These are phyloP conservation scores for Monilinia laxa DNA, from an alignment of 2,329 filamentous ascomycete genomes.

Conservation along the genomic window DNA sequence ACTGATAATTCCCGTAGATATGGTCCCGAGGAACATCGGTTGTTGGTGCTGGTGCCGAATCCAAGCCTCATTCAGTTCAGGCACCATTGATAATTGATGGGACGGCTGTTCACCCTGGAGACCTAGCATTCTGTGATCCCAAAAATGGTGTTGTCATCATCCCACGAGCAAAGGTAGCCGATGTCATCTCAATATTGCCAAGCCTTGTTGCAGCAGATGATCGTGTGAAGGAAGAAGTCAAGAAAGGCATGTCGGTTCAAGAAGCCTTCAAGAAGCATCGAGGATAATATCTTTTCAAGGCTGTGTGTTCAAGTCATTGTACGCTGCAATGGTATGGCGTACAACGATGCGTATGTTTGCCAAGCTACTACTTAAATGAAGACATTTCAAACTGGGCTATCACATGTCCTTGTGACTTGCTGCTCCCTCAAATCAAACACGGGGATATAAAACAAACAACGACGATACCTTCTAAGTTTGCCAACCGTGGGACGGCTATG, in stretches of 20 bases:
- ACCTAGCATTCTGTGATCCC: constrained; percentile 69
- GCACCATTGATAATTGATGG: constrained; percentile 48
- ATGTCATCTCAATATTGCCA: constrained; percentile 56
- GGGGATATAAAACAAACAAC: neutral
- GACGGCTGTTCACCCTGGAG: constrained; percentile 52
- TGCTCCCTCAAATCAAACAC: neutral
- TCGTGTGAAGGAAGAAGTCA: constrained; percentile 64
- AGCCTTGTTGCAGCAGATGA: constrained; percentile 50
- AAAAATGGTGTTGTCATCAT: constrained; percentile 70
- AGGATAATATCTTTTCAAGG: constrained; percentile 19
- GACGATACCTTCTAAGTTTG: neutral
- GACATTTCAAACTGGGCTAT: neutral
- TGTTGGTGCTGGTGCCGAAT: constrained; percentile 56
- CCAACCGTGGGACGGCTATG: neutral
- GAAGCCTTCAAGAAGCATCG: constrained; percentile 60
- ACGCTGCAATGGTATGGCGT: neutral
- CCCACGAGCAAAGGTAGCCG: constrained; percentile 57
- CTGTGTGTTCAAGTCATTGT: neutral
- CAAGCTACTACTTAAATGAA: neutral
- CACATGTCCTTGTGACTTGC: neutral
- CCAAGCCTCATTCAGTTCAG: constrained; percentile 55
- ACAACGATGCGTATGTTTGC: neutral
- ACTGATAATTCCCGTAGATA: constrained; percentile 43
- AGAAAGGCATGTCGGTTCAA: constrained; percentile 58
- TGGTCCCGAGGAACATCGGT: constrained; percentile 58